phyloP scores from a whole-genome alignment of 225 moss, liverwort and hornwort genomes.

The Pseudoscleropodium purum region DNA sequence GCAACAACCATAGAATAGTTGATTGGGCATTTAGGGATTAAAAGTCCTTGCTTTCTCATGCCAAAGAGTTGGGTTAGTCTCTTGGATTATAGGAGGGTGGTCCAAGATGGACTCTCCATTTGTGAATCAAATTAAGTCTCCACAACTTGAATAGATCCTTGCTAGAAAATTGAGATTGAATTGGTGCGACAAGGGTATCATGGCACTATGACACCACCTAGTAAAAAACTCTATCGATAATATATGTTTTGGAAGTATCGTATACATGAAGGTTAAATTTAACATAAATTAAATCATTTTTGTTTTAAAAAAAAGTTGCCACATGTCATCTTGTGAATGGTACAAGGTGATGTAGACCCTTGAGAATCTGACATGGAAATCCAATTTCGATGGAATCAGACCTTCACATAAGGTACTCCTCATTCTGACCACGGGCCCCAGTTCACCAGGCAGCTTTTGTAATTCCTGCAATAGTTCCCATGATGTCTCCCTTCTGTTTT shows the following conservation, averaged over 20 bases:
- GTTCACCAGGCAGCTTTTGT: no score
- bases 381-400: background rate
- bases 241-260: background rate
- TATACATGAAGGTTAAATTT: background rate
- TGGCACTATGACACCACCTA: no score
- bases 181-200: background rate
- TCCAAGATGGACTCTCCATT: background rate
- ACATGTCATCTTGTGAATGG: background rate
- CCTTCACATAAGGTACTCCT: background rate
- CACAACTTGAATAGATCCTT: background rate
- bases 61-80: background rate
- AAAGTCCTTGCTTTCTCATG: background rate
- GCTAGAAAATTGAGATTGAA: background rate
- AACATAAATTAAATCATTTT: background rate
- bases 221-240: rapidly evolving
- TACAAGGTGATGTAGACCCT: background rate
- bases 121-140: background rate
- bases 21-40: background rate
- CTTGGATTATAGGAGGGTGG: background rate
- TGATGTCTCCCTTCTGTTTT: background rate
- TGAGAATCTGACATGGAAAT: background rate
- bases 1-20: background rate
- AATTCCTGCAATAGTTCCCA: background rate
- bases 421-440: background rate
- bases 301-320: background rate